A percentile compares a stretch with the other conserved stretches of the same genome.
Conservation (phyloP, 1,284 basidiomycete genomes). For the Mycosarcoma maydis region DNA sequence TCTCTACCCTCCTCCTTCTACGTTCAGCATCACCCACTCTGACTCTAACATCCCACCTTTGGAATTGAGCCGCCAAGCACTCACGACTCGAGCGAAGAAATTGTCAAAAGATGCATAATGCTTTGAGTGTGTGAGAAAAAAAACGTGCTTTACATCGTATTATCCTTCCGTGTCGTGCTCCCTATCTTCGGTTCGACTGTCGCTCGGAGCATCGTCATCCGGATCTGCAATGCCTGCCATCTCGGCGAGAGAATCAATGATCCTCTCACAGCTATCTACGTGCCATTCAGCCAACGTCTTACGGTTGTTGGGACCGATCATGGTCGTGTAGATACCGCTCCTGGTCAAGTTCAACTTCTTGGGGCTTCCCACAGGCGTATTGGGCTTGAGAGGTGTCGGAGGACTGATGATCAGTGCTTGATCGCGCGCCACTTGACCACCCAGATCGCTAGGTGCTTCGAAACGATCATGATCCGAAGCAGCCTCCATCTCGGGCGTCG, state of each 20-base stretch:
- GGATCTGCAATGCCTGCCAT: slow-evolving; percentile 49
- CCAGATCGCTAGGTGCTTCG: not conserved
- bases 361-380: slow-evolving; percentile 31
- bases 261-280: slow-evolving; percentile 51
- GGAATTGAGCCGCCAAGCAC: too few relatives aligned
- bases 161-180: not conserved
- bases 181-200: not conserved
- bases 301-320: slow-evolving; percentile 59
- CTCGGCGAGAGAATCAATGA: slow-evolving; percentile 58
- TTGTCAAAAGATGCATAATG: too few relatives aligned
- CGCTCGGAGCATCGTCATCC: slow-evolving; percentile 24
- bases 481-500: slow-evolving; percentile 22
- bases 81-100: too few relatives aligned
- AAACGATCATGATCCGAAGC: not conserved
- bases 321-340: slow-evolving; percentile 58
- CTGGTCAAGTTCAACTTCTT: slow-evolving; percentile 51
- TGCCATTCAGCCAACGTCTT: slow-evolving; percentile 66
- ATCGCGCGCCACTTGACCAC: slow-evolving; percentile 3
- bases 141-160: too few relatives aligned
- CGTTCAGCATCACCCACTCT: too few relatives aligned
- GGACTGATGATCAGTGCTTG: slow-evolving; percentile 45
- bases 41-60: too few relatives aligned
- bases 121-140: too few relatives aligned
- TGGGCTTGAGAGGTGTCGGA: slow-evolving; percentile 45
- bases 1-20: not conserved